These are phyloP conservation scores for Fusarium sp. DNA, from an alignment of 2,329 filamentous ascomycete genomes.

Conservation along the genomic window DNA sequence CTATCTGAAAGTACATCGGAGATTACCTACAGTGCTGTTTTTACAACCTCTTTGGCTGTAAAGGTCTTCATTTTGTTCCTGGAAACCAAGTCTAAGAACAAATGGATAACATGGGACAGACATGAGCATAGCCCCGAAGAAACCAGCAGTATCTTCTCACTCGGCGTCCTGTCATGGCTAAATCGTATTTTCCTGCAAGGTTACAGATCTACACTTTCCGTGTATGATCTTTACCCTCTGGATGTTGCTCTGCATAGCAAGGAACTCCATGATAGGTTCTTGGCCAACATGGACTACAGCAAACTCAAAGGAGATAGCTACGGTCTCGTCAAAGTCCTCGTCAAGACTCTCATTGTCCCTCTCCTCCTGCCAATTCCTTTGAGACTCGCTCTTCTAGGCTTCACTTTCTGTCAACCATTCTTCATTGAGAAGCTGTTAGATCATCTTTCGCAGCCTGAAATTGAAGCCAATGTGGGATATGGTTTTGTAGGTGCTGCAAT, in stretches of 20 bases:
- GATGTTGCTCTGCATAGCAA: slow-evolving; percentile 36
- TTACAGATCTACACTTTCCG: slow-evolving; percentile 46
- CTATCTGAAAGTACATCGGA: slow-evolving; percentile 27
- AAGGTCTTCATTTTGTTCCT: slow-evolving; percentile 50
- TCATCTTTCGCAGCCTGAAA: not conserved
- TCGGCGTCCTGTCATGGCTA: slow-evolving; percentile 50
- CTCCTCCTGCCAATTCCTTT: not conserved
- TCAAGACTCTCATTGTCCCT: not conserved
- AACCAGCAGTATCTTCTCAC: slow-evolving; percentile 46
- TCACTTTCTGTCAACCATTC: not conserved
- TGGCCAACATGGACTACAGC: slow-evolving; percentile 32
- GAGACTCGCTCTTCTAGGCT: not conserved
- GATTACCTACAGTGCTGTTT: slow-evolving; percentile 43
- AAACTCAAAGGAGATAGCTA: not conserved
- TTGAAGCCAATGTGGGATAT: not conserved
- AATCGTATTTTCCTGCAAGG: slow-evolving; percentile 49
- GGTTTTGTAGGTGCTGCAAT: not conserved
- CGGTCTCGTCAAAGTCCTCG: not conserved
- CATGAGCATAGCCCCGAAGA: slow-evolving; percentile 52
- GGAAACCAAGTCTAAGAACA: slow-evolving; percentile 52
- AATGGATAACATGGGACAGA: slow-evolving; percentile 51
- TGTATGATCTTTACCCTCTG: slow-evolving; percentile 50
- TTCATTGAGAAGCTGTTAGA: not conserved
- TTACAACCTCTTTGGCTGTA: slow-evolving; percentile 48
- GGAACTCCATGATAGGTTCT: slow-evolving; percentile 28